phyloP scores from a whole-genome alignment of 129 eudicot species.

The carrot (Daucus carota) region DNA sequence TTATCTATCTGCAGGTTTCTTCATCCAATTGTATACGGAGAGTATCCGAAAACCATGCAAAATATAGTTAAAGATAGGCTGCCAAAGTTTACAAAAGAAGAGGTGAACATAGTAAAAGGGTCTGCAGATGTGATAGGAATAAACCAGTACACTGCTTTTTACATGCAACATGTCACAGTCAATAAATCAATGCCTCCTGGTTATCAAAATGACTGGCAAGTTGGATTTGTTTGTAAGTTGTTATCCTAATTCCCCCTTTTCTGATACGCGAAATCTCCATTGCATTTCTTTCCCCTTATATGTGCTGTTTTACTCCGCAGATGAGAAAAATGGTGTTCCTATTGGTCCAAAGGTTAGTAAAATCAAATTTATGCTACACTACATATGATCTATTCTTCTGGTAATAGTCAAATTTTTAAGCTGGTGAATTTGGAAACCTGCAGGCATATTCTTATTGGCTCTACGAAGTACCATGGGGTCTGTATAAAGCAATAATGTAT shows the following conservation, averaged over 20 bases:
- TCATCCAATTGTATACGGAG: constrained; percentile 85
- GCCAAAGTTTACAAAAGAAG: constrained; percentile 67
- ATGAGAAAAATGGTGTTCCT: constrained; percentile 66
- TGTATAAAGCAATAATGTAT: constrained; percentile 67
- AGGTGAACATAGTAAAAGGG: constrained; percentile 76
- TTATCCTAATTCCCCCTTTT: background rate
- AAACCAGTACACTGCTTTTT: constrained; percentile 85
- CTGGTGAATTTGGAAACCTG: constrained; percentile 5
- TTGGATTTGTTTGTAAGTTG: constrained; percentile 72
- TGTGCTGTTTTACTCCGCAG: constrained; percentile 24
- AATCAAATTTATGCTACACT: background rate
- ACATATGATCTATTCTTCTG: background rate
- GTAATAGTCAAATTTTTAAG: background rate
- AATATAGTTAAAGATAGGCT: constrained; percentile 65
- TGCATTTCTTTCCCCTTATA: background rate
- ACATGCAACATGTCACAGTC: constrained; percentile 39
- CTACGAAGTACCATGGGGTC: constrained; percentile 87
- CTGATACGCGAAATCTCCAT: background rate
- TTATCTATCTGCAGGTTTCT: constrained; percentile 50
- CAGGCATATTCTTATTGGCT: constrained; percentile 96
- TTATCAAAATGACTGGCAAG: constrained; percentile 84
- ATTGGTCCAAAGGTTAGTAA: constrained; percentile 66
- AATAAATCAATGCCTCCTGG: constrained; percentile 44
- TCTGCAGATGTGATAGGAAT: constrained; percentile 78
- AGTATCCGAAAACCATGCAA: constrained; percentile 85